phyloP scores from a whole-genome alignment of 1,139 yeast genomes.

The Spencermartinsiella ligniputridi region DNA sequence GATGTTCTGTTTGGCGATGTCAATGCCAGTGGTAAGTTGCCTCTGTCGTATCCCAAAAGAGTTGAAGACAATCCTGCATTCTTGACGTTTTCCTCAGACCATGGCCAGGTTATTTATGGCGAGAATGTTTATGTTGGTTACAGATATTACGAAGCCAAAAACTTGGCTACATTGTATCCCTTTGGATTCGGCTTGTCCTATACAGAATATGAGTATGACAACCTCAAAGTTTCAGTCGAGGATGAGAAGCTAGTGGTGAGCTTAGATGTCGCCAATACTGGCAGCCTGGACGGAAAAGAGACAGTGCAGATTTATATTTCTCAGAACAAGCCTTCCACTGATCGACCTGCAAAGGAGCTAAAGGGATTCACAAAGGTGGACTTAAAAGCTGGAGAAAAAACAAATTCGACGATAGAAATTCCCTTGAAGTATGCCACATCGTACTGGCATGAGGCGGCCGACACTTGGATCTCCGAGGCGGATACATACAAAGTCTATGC shows the following conservation, averaged over 20 bases:
- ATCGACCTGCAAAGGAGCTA: slow-evolving; percentile 55
- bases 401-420: slow-evolving; percentile 37
- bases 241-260: slow-evolving; percentile 36
- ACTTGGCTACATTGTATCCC: slow-evolving; percentile 48
- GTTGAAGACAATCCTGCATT: slow-evolving; percentile 9
- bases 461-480: slow-evolving; percentile 48
- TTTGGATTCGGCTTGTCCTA: slow-evolving; percentile 62
- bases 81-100: not conserved
- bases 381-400: slow-evolving; percentile 41
- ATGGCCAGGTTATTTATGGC: slow-evolving; percentile 34
- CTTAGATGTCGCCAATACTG: slow-evolving; percentile 44
- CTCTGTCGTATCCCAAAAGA: slow-evolving; percentile 44
- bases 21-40: slow-evolving; percentile 60
- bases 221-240: not conserved
- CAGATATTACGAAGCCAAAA: slow-evolving; percentile 51
- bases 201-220: slow-evolving; percentile 40
- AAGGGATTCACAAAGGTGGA: slow-evolving; percentile 45
- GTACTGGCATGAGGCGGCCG: slow-evolving; percentile 47
- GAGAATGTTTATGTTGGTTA: slow-evolving; percentile 59
- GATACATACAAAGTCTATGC: slow-evolving; percentile 47
- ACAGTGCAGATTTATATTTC: slow-evolving; percentile 45
- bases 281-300: slow-evolving; percentile 42
- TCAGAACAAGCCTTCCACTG: slow-evolving; percentile 40
- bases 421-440: slow-evolving; percentile 49
- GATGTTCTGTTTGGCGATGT: slow-evolving; percentile 59